Base-by-base conservation (phyloP, 805 yeast species). In the Barnettozyma botsteinii region DNA sequence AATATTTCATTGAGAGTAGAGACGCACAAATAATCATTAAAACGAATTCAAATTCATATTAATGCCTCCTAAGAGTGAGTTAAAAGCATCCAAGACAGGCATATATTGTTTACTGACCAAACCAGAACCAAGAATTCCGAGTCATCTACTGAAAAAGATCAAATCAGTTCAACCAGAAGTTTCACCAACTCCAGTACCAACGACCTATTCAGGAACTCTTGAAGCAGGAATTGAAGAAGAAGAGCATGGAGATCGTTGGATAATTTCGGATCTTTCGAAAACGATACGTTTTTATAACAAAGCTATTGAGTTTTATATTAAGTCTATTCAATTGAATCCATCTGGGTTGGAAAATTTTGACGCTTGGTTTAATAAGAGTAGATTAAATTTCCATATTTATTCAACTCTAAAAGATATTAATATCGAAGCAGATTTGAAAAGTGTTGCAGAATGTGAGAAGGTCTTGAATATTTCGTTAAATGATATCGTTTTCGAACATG, bases 161-260 rank as follows among this genome's bases (percentile, higher is more conserved):
- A 25, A 20, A 27, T 7, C 22, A 20, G 17, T 22, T 8, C 34
- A 26, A 11, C 25, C 32, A 23, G 36, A 26, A 13, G 17, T 36
- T 15, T 11, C 29, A 22, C 11, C 35, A 13, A 18, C 17, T 8
- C 27, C 50, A 20, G 30, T 31, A 4, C 51, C 54, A n/a, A 7
- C 23, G n/a, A 56, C 61, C 5, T 68, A 77, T 0, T 75, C 73
- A 24, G 85, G 78, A 4, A 70, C 52, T 38, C 64, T 79, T n/a
- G 77, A 73, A 24, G 61, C 61, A 37, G 91, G 79, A 1, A 66
- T 79, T 1, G 64, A 64, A 10, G 78, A 75, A 40, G 91, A 82
- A 53, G 89, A 82, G 43, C 70, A 75, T n/a, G 91, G 86, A 0
- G 89, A 82, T 52, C 57, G 89, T 34, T 83, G 88, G 87, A 55